Evolutionary conservation across 2,329 filamentous ascomycete species (phyloP), one percentile per base, ranked within the genome.

Genomic region (Ophiostoma ips): DNA sequence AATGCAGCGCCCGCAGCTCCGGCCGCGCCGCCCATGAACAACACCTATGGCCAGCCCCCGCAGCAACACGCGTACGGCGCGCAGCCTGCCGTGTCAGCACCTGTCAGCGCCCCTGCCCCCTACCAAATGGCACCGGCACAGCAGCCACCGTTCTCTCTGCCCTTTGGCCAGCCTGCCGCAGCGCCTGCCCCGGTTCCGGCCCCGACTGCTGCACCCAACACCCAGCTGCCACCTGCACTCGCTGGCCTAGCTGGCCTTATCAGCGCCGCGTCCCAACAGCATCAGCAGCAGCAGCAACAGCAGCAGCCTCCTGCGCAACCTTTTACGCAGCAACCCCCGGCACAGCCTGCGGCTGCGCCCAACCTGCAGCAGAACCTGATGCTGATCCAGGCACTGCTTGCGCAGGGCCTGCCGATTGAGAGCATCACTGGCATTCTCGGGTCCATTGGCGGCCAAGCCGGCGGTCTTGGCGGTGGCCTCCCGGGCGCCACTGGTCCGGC

Each of bases 361-460:
- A 78, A 75, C 55, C 69, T 84, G 51, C 79, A 85, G 57, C 76
- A 84, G 62, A 84, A 88, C 61, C 71, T 89, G 50, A 71, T 83
- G 63, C 67, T 92, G 55, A 76, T 94, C 58, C 84, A 88, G 65
- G 73, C 84, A 11, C 72, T 94, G 50, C 75, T 81, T 52, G 79
- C 83, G 33, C 83, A 87, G 63, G 86, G 86, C 45, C 71, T 92
- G 24, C 76, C 84, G 3, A 73, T 84, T 64, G 87, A 92, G 54
- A 83, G 89, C 65, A 87, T 87, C 66, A 79, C 73, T 9, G 66
- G 67, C 48, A 64, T 77, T 52, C 70, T 83, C 58, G 71, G 76
- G 55, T 69, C 70, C 56, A 68, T 81, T 60, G 69, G 72, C 58
- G 63, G 53, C 50, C 63, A 62, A 56, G 63, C 62, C 53, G 63